Percentiles rank a stretch among this genome's conserved stretches.
phyloP scores from a whole-genome alignment of 768 basidiomycete species.

The Plicaturopsis crispa region DNA sequence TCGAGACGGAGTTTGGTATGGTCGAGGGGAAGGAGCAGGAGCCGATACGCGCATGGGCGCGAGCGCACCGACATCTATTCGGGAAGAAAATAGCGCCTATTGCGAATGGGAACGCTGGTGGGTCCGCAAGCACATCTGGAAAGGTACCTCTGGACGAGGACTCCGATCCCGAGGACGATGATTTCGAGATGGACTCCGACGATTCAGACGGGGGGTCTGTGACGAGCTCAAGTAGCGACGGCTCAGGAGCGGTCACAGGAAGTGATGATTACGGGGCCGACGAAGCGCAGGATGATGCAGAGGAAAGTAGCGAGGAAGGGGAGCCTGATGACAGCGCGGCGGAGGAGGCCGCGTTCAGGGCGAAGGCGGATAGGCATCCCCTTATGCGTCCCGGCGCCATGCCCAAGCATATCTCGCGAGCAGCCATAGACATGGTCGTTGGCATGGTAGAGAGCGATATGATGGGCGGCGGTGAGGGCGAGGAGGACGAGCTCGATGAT shows the following conservation, averaged over 20 bases:
- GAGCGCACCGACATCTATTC: slow-evolving; percentile 47
- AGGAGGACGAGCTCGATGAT: slow-evolving; percentile 29
- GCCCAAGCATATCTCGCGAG: slow-evolving; percentile 55
- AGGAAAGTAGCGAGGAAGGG: slow-evolving; percentile 32
- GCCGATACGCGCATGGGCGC: slow-evolving; percentile 60
- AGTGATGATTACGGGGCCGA: slow-evolving; percentile 4
- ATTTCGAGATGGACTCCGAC: slow-evolving; percentile 15
- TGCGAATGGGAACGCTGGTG: slow-evolving; percentile 6
- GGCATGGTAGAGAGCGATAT: slow-evolving; percentile 53
- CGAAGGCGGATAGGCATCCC: slow-evolving; percentile 53
- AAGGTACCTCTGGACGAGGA: slow-evolving; percentile 23
- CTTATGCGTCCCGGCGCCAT: slow-evolving; percentile 59
- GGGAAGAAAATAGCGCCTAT: slow-evolving; percentile 22
- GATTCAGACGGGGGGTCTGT: slow-evolving; percentile 29
- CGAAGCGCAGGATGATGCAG: slow-evolving; percentile 40
- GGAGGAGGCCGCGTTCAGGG: slow-evolving; percentile 36
- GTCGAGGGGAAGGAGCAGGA: slow-evolving; percentile 65
- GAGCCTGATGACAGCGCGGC: slow-evolving; percentile 24
- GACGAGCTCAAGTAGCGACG: slow-evolving; percentile 14
- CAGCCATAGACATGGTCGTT: slow-evolving; percentile 57
- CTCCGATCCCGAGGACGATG: slow-evolving; percentile 26
- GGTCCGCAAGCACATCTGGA: slow-evolving; percentile 5
- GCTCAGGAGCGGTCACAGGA: no score
- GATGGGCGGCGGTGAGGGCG: slow-evolving; percentile 23
- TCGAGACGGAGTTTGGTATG: slow-evolving; percentile 65